These are phyloP conservation scores for Cryptococcus sp. DNA, from an alignment of 1,284 basidiomycete genomes.

Conservation along the genomic window DNA sequence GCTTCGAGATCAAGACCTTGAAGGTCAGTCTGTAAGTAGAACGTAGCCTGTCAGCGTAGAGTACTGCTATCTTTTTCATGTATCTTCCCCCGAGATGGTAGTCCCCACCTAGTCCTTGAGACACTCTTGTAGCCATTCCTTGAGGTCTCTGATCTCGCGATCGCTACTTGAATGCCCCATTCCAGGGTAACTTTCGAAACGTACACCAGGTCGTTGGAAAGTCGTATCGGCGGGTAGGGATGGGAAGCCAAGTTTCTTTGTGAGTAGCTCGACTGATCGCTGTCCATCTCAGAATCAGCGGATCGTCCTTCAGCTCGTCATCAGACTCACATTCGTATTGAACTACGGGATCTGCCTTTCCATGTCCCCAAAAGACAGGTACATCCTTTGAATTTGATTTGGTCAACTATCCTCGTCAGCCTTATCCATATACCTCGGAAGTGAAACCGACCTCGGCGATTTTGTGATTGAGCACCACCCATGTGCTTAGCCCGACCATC, in stretches of 20 bases:
- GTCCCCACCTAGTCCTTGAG: constrained; percentile 28
- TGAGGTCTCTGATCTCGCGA: constrained; percentile 62
- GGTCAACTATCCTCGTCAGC: constrained; percentile 15
- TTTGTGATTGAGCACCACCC: constrained; percentile 64
- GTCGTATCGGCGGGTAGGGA: constrained; percentile 25
- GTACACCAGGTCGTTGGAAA: constrained; percentile 48
- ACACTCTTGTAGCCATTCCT: constrained; percentile 32
- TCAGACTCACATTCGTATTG: constrained; percentile 48
- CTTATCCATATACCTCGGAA: background rate
- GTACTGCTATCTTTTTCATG: too few relatives aligned
- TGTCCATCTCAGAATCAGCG: constrained; percentile 44
- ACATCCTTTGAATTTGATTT: constrained; percentile 49
- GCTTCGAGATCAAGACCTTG: constrained; percentile 78
- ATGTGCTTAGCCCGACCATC: constrained; percentile 67
- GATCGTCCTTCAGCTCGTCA: background rate
- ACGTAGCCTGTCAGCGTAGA: background rate
- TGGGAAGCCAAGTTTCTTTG: constrained; percentile 55
- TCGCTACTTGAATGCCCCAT: constrained; percentile 61
- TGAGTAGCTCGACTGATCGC: constrained; percentile 57
- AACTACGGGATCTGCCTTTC: constrained; percentile 70
- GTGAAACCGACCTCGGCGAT: constrained; percentile 61
- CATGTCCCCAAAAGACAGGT: constrained; percentile 87
- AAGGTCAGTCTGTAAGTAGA: background rate
- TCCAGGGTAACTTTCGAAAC: constrained; percentile 43
- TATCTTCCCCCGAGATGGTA: background rate